phyloP scores from a whole-genome alignment of 1,284 basidiomycete species.

The Uromyces viciae-fabae region DNA sequence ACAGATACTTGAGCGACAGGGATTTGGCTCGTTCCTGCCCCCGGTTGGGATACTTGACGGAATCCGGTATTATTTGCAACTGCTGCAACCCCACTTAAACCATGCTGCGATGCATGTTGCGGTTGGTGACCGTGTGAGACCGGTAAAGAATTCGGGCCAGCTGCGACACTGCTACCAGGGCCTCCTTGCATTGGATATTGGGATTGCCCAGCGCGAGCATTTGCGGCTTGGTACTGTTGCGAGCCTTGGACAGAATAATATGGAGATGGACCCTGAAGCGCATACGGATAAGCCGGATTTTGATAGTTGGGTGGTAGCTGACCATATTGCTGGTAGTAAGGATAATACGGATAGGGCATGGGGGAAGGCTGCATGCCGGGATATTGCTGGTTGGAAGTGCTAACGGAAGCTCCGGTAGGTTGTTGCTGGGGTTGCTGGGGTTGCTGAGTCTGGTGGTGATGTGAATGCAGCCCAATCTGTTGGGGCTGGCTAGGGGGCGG shows the following conservation, averaged over 20 bases:
- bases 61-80: slow-evolving; percentile 34
- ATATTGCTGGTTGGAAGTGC: slow-evolving; percentile 38
- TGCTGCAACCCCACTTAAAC: slow-evolving; percentile 23
- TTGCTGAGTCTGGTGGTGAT: slow-evolving; percentile 17
- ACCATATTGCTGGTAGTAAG: slow-evolving; percentile 43
- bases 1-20: slow-evolving; percentile 17
- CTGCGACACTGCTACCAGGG: slow-evolving; percentile 26
- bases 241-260: slow-evolving; percentile 43
- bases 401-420: slow-evolving; percentile 23
- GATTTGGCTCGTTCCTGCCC: slow-evolving; percentile 18
- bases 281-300: slow-evolving; percentile 43
- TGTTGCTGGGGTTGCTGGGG: slow-evolving; percentile 28
- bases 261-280: slow-evolving; percentile 35
- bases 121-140: slow-evolving; percentile 26
- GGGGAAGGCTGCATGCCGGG: slow-evolving; percentile 41
- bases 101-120: slow-evolving; percentile 42
- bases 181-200: slow-evolving; percentile 45
- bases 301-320: slow-evolving; percentile 43
- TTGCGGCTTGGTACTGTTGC: slow-evolving; percentile 34
- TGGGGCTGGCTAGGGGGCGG: slow-evolving; percentile 29
- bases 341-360: slow-evolving; percentile 45
- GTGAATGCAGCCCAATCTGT: slow-evolving; percentile 23
- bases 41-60: slow-evolving; percentile 40
- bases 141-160: slow-evolving; percentile 20
- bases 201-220: slow-evolving; percentile 25